phyloP scores from a whole-genome alignment of 129 eudicot genomes.

The Logfia minima region DNA sequence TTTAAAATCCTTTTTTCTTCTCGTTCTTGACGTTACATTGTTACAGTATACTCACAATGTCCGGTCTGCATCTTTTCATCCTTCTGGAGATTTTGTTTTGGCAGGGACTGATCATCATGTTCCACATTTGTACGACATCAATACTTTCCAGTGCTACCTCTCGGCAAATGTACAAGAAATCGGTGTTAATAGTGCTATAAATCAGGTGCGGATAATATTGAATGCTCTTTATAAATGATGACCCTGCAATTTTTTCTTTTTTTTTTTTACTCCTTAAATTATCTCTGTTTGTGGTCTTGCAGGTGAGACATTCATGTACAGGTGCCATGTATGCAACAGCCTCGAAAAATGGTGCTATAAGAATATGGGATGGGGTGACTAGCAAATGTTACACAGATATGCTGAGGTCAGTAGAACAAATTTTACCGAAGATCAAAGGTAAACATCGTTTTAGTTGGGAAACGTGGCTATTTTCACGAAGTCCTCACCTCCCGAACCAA shows the following conservation, averaged over 20 bases:
- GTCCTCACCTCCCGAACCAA: too few relatives aligned
- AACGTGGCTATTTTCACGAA: too few relatives aligned
- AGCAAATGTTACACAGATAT: slow-evolving; percentile 71
- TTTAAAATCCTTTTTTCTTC: neutral
- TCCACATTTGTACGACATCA: slow-evolving; percentile 81
- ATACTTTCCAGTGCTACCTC: slow-evolving; percentile 79
- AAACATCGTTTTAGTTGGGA: neutral
- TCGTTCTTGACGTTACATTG: neutral
- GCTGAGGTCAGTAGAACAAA: slow-evolving; percentile 73
- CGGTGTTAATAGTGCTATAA: slow-evolving; percentile 64
- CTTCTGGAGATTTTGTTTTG: slow-evolving; percentile 84
- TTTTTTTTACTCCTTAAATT: neutral
- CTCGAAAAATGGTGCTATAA: slow-evolving; percentile 82
- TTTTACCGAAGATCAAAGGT: slow-evolving; percentile 88
- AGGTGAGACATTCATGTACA: slow-evolving; percentile 84
- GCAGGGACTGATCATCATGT: slow-evolving; percentile 96
- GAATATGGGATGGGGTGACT: slow-evolving; percentile 87
- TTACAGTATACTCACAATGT: slow-evolving; percentile 93
- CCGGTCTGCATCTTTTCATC: slow-evolving; percentile 87
- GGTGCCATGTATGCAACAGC: slow-evolving; percentile 97
- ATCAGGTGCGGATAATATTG: slow-evolving; percentile 50
- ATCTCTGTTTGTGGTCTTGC: slow-evolving; percentile 19
- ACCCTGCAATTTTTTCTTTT: neutral
- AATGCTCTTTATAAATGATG: neutral
- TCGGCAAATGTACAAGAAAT: slow-evolving; percentile 67